Evolutionary conservation across 805 yeast species (phyloP), one percentile per base, ranked within the genome.

Genomic region (Ogataea corticis): DNA sequence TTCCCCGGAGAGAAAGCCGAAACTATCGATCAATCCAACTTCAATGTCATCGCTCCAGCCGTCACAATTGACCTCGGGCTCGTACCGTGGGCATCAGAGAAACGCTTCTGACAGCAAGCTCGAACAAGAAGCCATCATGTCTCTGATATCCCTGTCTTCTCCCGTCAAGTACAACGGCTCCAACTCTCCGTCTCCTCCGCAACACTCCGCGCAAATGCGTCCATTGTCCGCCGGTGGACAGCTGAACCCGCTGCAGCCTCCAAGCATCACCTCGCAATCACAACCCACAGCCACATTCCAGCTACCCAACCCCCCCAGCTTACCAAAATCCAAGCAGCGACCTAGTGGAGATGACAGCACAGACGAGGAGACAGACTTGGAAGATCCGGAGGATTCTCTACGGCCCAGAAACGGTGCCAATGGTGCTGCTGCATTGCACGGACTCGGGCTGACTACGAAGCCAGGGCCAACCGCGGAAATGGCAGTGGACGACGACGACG

Each of bases 111-210:
- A 60, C 21, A 59, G 41, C 51, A 61, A 49, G 60, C 63, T 50
- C 59, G 83, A 79, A 50, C 77, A 77, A 54, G 83, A 78, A 39
- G 83, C 83, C 6, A 73, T 79, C 10, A 64, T 73, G 56, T 76
- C 82, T 17, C 65, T 79, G 42, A 79, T 79, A 72, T 75, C 81
- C 31, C 65, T 79, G 33, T 71, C 83, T 7, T 75, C 82, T 1
- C 83, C 83, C 7, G 59, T 59, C 12, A 67, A 63, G 66, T 52
- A 67, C 65, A 67, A 50, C 52, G 62, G 54, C 4, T 50, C 55
- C 19, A 47, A 44, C 12, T 52, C 58, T 13, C 55, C 52, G 10
- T 52, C 57, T 21, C 51, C 58, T 4, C 53, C 59, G 3, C 51
- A 48, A 2, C 39, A 44, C 18, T 34, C 49, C 1, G 38, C 52